These are phyloP conservation scores for Cyberlindnera subsufficiens DNA, from an alignment of 805 yeast genomes.

Conservation along the genomic window DNA sequence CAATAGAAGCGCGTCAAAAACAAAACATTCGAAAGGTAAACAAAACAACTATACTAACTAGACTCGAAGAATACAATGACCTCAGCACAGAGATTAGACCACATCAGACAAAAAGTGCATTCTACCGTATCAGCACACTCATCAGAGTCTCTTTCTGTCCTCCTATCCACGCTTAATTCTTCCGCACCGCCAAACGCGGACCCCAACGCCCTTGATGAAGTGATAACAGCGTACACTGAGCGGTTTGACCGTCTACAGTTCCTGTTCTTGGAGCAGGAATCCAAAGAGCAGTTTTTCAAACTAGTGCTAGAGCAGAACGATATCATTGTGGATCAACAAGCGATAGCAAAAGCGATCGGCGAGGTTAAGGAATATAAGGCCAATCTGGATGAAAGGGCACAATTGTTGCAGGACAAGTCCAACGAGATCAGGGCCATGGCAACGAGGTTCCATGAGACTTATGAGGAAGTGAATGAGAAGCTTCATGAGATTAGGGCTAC, in stretches of 20 bases:
- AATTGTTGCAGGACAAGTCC: conserved; percentile 2
- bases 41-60: too few relatives aligned
- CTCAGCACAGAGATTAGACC: too few relatives aligned
- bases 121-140: background rate
- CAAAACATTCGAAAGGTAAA: too few relatives aligned
- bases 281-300: conserved; percentile 61
- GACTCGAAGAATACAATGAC: background rate
- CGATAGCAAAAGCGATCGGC: background rate
- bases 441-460: background rate
- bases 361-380: background rate
- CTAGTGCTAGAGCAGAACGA: conserved; percentile 33
- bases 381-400: background rate
- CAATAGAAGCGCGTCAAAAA: too few relatives aligned
- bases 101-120: background rate
- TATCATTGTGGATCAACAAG: background rate
- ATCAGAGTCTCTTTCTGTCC: background rate
- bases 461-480: background rate
- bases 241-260: conserved; percentile 51
- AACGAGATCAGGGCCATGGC: conserved; percentile 17
- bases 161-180: conserved; percentile 1
- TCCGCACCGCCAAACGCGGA: conserved; percentile 10
- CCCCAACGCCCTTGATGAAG: conserved; percentile 30
- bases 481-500: conserved; percentile 27
- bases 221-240: conserved; percentile 27
- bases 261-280: conserved; percentile 64